Evolutionary conservation across 306 rosid species (phyloP).

Genomic region (Prunus davidiana): DNA sequence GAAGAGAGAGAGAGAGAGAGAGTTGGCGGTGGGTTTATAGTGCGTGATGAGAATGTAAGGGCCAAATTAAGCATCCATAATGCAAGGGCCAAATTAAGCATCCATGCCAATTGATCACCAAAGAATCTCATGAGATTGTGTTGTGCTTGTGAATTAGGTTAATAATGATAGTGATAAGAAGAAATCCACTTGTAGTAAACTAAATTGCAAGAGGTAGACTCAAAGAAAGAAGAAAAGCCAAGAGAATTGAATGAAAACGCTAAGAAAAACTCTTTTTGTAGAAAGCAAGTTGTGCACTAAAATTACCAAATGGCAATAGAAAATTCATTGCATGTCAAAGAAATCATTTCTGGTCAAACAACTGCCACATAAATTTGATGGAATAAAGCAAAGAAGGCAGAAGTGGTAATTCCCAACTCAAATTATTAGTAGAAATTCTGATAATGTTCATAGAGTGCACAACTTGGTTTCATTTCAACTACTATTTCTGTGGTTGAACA

Average conservation of each 20-base stretch:
- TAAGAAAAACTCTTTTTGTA: neutral
- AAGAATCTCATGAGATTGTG: conserved; percentile 13
- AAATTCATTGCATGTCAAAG: too few species aligned
- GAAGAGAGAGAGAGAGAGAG: conserved; percentile 6
- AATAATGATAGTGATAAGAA: neutral
- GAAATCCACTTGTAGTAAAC: neutral
- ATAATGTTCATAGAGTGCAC: neutral
- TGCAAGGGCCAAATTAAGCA: conserved; percentile 5
- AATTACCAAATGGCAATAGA: too few species aligned
- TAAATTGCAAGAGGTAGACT: neutral
- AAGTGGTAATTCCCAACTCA: neutral
- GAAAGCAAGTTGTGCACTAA: neutral
- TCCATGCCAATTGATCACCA: neutral
- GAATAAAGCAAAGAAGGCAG: neutral
- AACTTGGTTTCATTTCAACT: neutral
- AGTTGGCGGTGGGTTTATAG: conserved; percentile 28
- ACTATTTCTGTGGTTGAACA: neutral
- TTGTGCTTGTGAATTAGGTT: neutral
- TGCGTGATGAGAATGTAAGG: conserved; percentile 41
- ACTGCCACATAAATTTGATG: neutral
- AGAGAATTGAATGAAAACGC: neutral
- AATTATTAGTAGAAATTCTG: neutral
- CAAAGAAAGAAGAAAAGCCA: neutral
- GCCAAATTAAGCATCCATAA: conserved; percentile 4
- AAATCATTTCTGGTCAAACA: neutral